These are phyloP conservation scores for Trametes punicea DNA, from an alignment of 768 basidiomycete genomes.

Conservation along the genomic window DNA sequence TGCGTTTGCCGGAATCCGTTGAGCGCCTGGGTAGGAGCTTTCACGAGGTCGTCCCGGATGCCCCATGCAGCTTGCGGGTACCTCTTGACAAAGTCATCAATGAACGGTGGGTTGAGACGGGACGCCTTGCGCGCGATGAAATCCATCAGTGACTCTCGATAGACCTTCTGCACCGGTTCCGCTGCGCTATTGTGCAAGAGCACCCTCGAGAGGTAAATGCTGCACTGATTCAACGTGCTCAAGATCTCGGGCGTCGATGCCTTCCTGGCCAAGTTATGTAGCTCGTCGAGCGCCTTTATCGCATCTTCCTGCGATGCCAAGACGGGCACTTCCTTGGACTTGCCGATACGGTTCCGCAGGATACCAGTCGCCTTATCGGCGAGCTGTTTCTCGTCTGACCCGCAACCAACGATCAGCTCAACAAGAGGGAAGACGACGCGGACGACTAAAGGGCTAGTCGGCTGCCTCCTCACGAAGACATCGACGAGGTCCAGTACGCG, in stretches of 20 bases:
- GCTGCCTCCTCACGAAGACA: constrained; percentile 72
- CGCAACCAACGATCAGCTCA: constrained; percentile 62
- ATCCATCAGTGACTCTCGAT: constrained; percentile 66
- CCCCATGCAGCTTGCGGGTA: constrained; percentile 64
- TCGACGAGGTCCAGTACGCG: constrained; percentile 95
- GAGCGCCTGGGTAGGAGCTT: constrained; percentile 53
- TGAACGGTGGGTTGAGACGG: constrained; percentile 65
- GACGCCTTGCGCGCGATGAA: constrained; percentile 82
- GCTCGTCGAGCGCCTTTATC: constrained; percentile 48
- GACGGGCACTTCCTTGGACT: constrained; percentile 64
- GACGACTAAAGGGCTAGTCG: constrained; percentile 65
- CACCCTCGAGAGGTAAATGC: constrained; percentile 63
- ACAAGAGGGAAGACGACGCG: constrained; percentile 74
- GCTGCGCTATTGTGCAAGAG: constrained; percentile 38
- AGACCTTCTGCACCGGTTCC: constrained; percentile 48
- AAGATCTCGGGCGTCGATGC: constrained; percentile 59
- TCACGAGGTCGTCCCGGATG: constrained; percentile 57
- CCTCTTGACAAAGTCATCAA: constrained; percentile 73
- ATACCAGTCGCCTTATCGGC: constrained; percentile 84
- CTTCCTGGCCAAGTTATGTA: constrained; percentile 73
- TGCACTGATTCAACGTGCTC: constrained; percentile 63
- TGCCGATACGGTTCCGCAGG: constrained; percentile 67
- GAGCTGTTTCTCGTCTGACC: constrained; percentile 82
- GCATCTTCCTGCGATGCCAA: constrained; percentile 41
- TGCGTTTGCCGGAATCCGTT: constrained; percentile 79